A percentile compares a stretch with the other conserved stretches of the same genome.
Conservation (phyloP, 208 protist species). For the Acanthamoeba castellanii region DNA sequence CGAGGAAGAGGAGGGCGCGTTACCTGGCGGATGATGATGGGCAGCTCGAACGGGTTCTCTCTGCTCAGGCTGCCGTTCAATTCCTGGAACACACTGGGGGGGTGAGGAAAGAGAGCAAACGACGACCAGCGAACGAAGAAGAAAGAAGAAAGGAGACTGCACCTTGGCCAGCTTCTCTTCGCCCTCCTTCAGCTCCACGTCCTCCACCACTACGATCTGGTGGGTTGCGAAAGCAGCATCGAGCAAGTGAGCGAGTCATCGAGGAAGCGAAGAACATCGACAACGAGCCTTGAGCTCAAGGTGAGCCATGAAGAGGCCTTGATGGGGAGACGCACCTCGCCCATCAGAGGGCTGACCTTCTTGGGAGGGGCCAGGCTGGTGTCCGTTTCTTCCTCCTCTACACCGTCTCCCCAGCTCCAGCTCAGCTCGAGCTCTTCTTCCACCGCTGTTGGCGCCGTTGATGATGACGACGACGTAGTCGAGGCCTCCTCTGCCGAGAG, state of each 20-base stretch:
- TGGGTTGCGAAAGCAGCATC: no score
- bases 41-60: not conserved
- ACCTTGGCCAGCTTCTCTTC: conserved; percentile 1
- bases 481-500: not conserved
- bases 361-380: not conserved
- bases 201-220: not conserved
- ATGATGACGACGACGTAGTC: no score
- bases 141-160: not conserved
- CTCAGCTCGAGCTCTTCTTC: not conserved
- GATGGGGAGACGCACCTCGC: not conserved
- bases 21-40: conserved; percentile 9
- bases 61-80: not conserved
- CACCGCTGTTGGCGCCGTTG: not conserved
- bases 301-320: not conserved
- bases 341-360: not conserved
- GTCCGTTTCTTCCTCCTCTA: not conserved
- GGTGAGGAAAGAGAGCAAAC: not conserved
- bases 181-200: not conserved
- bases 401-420: not conserved
- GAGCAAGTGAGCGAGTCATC: no score
- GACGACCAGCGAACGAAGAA: not conserved
- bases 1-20: not conserved
- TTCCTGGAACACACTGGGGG: not conserved
- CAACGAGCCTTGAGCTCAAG: no score
- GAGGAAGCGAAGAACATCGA: no score